phyloP scores from a whole-genome alignment of 768 basidiomycete species.

The Clitopilus hobsonii region DNA sequence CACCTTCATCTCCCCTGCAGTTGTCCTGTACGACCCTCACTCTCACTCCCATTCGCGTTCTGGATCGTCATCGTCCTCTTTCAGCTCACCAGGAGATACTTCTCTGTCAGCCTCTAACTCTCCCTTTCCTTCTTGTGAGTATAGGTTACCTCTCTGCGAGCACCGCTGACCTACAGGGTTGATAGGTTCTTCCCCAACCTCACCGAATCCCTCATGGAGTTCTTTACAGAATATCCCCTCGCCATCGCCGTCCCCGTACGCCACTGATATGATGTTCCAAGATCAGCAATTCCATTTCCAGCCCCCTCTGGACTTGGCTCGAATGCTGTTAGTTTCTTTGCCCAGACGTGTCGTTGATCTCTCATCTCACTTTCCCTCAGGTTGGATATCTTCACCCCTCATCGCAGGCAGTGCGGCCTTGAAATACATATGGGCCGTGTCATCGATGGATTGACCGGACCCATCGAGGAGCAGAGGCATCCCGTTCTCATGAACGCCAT shows the following conservation, averaged over 20 bases:
- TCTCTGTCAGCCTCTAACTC: slow-evolving; percentile 54
- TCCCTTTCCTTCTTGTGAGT: slow-evolving; percentile 51
- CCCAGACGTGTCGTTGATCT: slow-evolving; percentile 5
- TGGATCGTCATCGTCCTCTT: slow-evolving; percentile 51
- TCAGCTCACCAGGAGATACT: slow-evolving; percentile 47
- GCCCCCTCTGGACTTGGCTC: slow-evolving; percentile 55
- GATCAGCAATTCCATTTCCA: slow-evolving; percentile 44
- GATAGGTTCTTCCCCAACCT: slow-evolving; percentile 29
- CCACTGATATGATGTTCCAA: slow-evolving; percentile 44
- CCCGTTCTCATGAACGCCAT: slow-evolving; percentile 76
- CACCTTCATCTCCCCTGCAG: slow-evolving; percentile 63
- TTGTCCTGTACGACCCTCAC: slow-evolving; percentile 70
- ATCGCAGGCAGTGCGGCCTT: slow-evolving; percentile 71
- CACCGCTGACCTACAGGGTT: slow-evolving; percentile 3
- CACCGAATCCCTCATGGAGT: slow-evolving; percentile 50
- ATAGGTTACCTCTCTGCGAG: neutral
- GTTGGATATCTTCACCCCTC: slow-evolving; percentile 70
- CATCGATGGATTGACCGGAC: slow-evolving; percentile 52
- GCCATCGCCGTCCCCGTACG: slow-evolving; percentile 46
- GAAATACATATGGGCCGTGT: slow-evolving; percentile 66
- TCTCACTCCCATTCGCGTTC: slow-evolving; percentile 43
- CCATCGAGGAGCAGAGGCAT: slow-evolving; percentile 60
- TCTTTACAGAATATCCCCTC: slow-evolving; percentile 38
- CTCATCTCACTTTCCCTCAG: slow-evolving; percentile 31
- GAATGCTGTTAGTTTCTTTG: slow-evolving; percentile 51